phyloP scores from a whole-genome alignment of 1,284 basidiomycete genomes.

The Chalciporus sp. region DNA sequence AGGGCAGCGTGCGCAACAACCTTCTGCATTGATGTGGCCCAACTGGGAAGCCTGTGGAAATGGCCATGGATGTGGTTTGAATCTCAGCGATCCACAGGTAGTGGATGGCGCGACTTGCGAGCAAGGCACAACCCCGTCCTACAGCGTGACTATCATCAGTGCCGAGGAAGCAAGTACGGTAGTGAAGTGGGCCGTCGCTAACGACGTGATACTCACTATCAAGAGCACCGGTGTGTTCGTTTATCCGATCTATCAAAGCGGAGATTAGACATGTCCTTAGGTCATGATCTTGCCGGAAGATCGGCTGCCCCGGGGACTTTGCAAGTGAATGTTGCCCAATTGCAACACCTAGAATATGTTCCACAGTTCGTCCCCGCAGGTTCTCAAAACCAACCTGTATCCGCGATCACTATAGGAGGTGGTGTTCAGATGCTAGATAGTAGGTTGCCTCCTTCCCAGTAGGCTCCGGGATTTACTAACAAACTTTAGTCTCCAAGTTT shows the following conservation, averaged over 20 bases:
- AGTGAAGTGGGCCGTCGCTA: conserved; percentile 5
- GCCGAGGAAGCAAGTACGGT: conserved; percentile 6
- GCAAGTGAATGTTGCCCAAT: neutral
- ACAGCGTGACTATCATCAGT: conserved; percentile 3
- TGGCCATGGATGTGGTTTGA: conserved; percentile 4
- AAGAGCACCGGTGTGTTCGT: conserved; percentile 9
- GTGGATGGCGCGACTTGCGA: conserved; percentile 1
- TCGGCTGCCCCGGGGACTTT: neutral
- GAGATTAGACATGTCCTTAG: neutral
- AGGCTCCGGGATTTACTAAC: no score
- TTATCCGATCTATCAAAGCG: no score
- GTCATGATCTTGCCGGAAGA: neutral
- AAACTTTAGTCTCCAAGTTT: conserved; percentile 1
- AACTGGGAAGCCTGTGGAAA: neutral
- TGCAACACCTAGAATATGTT: neutral
- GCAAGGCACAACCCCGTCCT: conserved; percentile 7
- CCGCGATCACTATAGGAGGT: conserved; percentile 2
- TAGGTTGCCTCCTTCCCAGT: no score
- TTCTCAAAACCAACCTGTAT: neutral
- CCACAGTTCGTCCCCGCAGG: conserved; percentile 2
- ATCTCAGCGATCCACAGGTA: conserved; percentile 4
- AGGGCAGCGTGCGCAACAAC: neutral
- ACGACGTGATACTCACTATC: conserved; percentile 8
- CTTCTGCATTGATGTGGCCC: neutral
- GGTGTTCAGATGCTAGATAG: conserved; percentile 1